Conservation (phyloP, 768 basidiomycete species). For the Krasilnikovozyma curviuscula region DNA sequence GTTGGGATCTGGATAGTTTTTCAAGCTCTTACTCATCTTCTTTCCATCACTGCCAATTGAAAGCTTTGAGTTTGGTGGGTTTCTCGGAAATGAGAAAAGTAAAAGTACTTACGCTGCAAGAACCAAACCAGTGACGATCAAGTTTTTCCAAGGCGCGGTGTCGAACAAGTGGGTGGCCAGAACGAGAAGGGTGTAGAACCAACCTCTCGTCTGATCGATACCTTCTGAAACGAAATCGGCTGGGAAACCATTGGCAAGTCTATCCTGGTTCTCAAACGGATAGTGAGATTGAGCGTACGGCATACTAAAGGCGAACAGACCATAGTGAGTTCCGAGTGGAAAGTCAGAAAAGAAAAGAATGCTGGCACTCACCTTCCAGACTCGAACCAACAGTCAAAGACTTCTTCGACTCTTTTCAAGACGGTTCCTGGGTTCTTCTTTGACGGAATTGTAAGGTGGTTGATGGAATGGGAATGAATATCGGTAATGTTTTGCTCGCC, state of each 20-base stretch:
- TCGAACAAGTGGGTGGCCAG: constrained; percentile 89
- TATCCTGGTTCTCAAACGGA: constrained; percentile 72
- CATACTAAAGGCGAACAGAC: constrained; percentile 46
- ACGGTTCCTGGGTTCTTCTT: constrained; percentile 56
- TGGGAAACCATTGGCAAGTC: constrained; percentile 72
- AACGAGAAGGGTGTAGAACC: constrained; percentile 97
- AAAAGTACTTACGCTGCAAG: constrained; percentile 55
- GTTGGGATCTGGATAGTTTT: constrained; percentile 93
- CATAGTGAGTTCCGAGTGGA: background rate
- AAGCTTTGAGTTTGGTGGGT: background rate
- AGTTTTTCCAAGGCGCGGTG: constrained; percentile 89
- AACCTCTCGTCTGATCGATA: constrained; percentile 95
- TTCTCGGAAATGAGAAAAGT: background rate
- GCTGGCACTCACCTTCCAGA: constrained; percentile 59
- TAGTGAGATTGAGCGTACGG: constrained; percentile 94
- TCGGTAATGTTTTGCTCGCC: constrained; percentile 70
- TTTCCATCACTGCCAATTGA: constrained; percentile 56
- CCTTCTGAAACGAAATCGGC: constrained; percentile 96
- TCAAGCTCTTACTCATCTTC: constrained; percentile 97
- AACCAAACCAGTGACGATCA: constrained; percentile 88
- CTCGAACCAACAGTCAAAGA: constrained; percentile 99
- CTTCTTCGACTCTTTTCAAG: constrained; percentile 80
- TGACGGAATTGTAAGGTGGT: constrained; percentile 90
- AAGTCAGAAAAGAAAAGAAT: background rate
- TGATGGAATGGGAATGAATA: constrained; percentile 82